A percentile compares a stretch with the other conserved stretches of the same genome.
These are phyloP conservation scores for Camellia japonica DNA, from an alignment of 148 eudicot species.

Conservation along the genomic window DNA sequence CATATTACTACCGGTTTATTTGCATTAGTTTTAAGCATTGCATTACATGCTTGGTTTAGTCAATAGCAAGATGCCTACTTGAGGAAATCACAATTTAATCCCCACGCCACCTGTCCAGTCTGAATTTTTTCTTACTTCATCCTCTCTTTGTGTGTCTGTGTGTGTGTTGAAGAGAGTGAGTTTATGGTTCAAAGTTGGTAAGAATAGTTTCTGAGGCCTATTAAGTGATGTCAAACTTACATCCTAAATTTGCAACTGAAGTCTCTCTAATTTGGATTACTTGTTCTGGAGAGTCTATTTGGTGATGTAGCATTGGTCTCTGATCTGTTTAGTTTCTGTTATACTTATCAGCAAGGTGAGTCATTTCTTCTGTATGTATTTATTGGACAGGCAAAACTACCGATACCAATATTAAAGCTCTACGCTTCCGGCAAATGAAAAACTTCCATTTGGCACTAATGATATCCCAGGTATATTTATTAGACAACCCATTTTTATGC, in stretches of 20 bases:
- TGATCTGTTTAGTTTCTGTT: background rate
- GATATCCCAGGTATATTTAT: constrained; percentile 78
- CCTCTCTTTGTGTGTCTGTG: background rate
- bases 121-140: no score
- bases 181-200: background rate
- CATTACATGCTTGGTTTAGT: background rate
- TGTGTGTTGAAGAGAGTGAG: background rate
- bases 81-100: background rate
- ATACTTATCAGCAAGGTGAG: background rate
- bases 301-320: background rate
- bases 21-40: background rate
- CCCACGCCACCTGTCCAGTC: no score
- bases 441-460: constrained; percentile 90
- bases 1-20: background rate
- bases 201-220: background rate
- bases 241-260: background rate
- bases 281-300: background rate
- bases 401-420: constrained; percentile 55
- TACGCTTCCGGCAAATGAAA: constrained; percentile 90
- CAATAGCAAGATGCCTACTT: background rate
- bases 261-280: background rate
- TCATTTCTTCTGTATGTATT: constrained; percentile 8
- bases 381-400: constrained; percentile 71
- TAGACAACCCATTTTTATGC: background rate
- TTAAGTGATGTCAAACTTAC: background rate